Conservation (phyloP, 805 yeast genomes). For the Zygosaccharomyces bisporus region DNA sequence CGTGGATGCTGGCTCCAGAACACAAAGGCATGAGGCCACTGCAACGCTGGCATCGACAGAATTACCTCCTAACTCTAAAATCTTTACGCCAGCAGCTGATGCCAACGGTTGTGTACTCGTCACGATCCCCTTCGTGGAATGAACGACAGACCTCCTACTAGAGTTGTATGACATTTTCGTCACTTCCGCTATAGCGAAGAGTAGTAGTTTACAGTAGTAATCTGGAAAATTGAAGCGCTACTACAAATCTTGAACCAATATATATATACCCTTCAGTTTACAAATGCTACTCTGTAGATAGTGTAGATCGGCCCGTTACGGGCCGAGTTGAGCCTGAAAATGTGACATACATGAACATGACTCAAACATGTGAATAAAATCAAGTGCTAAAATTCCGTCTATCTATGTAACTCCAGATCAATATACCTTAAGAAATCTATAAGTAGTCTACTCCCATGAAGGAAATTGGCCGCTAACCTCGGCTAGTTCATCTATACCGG, state of each 20-base stretch:
- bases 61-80: slow-evolving; percentile 70
- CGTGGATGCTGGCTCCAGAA: slow-evolving; percentile 56
- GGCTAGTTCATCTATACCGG: slow-evolving; percentile 31
- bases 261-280: too few relatives aligned
- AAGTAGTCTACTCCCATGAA: slow-evolving; percentile 25
- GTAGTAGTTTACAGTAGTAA: too few relatives aligned
- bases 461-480: slow-evolving; percentile 29
- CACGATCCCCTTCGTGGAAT: slow-evolving; percentile 11
- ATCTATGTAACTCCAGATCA: slow-evolving; percentile 2
- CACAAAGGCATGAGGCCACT: slow-evolving; percentile 51
- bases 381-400: not conserved
- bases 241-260: too few relatives aligned
- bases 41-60: slow-evolving; percentile 64
- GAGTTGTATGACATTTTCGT: slow-evolving; percentile 13
- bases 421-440: slow-evolving; percentile 2
- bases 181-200: not conserved
- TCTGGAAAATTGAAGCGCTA: not conserved
- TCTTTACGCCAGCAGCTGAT: slow-evolving; percentile 64
- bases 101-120: slow-evolving; percentile 77
- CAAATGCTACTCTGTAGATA: too few relatives aligned
- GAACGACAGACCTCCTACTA: slow-evolving; percentile 15
- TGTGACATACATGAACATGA: not conserved
- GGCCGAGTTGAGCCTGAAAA: not conserved
- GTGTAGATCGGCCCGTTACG: not conserved
- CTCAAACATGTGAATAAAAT: not conserved